Evolutionary conservation across 768 basidiomycete species (phyloP), one percentile per base, ranked within the genome.

Genomic region (Collybia sp.): DNA sequence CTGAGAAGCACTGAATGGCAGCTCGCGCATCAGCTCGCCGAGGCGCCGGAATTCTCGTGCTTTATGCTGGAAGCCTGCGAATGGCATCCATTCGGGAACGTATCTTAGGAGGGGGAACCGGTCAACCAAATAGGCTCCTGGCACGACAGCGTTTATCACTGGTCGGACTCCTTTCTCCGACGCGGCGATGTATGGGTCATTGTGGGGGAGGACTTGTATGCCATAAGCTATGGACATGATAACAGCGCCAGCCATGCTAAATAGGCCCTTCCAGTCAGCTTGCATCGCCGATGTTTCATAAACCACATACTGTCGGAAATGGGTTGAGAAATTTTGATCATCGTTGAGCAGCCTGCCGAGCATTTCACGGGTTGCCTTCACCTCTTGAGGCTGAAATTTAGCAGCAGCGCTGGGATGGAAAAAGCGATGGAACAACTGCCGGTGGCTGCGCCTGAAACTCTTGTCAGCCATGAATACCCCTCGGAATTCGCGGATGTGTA

Each of bases 181-280:
- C 11, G 51, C 47, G 30, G 47, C 40, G 31, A 63, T 47, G 44
- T 50, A 62, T n/a, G 57, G 56, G 43, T 63, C 59, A 37, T 59
- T 43, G 17, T 50, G 40, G 3, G 40, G 46, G 13, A 43, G 46
- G 10, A 59, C 45, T 2, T 62, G 47, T 25, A 60, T 49, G 11
- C 60, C 60, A 43, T 61, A 58, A 34, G 60, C 45, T 15, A 53
- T 37, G 12, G 52, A 45, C 35, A 63, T 46, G 12, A 59, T 44
- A 30, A 34, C 47, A 31, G 50, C 42, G n/a, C 58, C 60, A 4
- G 60, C 55, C 47, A 63, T 51, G 20, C 60, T 65, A 30, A 31
- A 45, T 15, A 10, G 2, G 10, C 39, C 11, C 13, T 2, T 2
- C 15, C 9, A 30, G 32, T 37, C 11, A 30, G 40, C 25, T 40